Conservation (phyloP, 371 early-diverging fungal species). For the Rhizopus arrhizus region DNA sequence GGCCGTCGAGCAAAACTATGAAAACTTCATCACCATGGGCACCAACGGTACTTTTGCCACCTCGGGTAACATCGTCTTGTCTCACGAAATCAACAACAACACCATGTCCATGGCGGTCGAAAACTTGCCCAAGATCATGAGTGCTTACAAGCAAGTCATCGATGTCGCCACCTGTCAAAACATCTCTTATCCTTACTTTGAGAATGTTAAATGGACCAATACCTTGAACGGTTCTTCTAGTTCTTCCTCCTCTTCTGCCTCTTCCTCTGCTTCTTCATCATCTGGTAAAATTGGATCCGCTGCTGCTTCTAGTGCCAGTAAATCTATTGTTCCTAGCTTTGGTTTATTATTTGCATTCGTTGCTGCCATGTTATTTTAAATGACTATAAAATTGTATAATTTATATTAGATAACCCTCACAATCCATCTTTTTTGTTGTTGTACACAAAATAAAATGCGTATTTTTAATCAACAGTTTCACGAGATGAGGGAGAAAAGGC, state of each 20-base stretch:
- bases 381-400: too few relatives aligned
- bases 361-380: too few relatives aligned
- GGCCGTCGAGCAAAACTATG: conserved; percentile 35
- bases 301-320: too few relatives aligned
- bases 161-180: conserved; percentile 55
- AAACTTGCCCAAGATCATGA: conserved; percentile 40
- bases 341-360: too few relatives aligned
- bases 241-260: conserved; percentile 23
- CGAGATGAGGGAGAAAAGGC: too few relatives aligned
- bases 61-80: conserved; percentile 45
- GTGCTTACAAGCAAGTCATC: conserved; percentile 44
- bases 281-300: too few relatives aligned
- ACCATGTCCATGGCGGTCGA: conserved; percentile 48
- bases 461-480: too few relatives aligned
- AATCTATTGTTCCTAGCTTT: too few relatives aligned
- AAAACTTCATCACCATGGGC: conserved; percentile 44
- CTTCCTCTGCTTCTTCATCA: neutral
- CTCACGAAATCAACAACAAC: conserved; percentile 56
- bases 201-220: conserved; percentile 30
- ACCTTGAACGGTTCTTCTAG: conserved; percentile 18
- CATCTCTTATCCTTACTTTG: conserved; percentile 52
- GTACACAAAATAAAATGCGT: too few relatives aligned
- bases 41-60: conserved; percentile 47
- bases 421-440: too few relatives aligned
- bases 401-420: too few relatives aligned